phyloP scores from a whole-genome alignment of 345 rosid genomes.

The Eucalyptus tenuipes region DNA sequence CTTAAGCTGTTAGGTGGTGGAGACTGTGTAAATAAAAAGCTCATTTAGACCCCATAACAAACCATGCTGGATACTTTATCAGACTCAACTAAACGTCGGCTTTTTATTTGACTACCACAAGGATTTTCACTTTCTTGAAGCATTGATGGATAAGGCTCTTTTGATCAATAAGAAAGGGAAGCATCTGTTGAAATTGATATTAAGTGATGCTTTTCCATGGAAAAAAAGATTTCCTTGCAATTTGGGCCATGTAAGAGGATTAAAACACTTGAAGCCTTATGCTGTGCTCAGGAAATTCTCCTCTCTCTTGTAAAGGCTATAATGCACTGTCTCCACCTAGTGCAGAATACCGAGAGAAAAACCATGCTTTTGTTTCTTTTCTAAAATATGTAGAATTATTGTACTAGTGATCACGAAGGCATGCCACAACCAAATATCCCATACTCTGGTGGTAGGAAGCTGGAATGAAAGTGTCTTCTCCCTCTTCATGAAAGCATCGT shows the following conservation, averaged over 20 bases:
- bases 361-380: background rate
- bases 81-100: background rate
- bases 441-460: background rate
- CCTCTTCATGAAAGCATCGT: background rate
- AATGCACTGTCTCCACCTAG: background rate
- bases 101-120: background rate
- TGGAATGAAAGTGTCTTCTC: background rate
- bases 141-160: background rate
- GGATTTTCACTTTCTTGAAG: background rate
- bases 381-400: background rate
- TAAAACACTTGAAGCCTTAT: background rate
- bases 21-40: background rate
- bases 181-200: background rate
- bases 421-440: background rate
- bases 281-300: background rate
- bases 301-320: background rate
- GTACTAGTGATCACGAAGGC: background rate
- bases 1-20: background rate
- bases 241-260: background rate
- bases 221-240: background rate
- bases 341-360: background rate
- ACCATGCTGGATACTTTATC: background rate
- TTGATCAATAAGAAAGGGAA: background rate
- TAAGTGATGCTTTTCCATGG: background rate
- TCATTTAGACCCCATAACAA: background rate